phyloP scores from a whole-genome alignment of 2,329 filamentous ascomycete species.

The Penicillium sp. region DNA sequence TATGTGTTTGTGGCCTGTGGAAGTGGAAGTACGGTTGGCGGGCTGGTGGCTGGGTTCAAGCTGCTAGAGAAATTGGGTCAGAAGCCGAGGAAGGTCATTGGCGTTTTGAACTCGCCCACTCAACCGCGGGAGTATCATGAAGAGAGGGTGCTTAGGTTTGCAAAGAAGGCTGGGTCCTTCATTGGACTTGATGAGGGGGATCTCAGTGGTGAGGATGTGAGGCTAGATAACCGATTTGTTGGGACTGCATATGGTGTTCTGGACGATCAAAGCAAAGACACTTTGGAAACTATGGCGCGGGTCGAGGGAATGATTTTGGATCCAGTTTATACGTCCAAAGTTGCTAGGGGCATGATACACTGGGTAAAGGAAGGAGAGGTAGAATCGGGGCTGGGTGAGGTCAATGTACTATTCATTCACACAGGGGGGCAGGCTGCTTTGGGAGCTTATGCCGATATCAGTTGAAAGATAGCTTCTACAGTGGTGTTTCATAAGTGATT shows the following conservation, averaged over 20 bases:
- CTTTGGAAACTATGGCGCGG: constrained; percentile 28
- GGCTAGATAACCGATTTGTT: constrained; percentile 35
- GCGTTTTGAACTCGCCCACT: constrained; percentile 37
- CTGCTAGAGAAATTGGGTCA: constrained; percentile 28
- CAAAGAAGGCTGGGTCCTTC: constrained; percentile 25
- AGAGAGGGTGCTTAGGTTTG: constrained; percentile 32
- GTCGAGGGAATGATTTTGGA: constrained; percentile 34
- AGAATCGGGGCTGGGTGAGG: constrained; percentile 17
- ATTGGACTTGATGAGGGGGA: constrained; percentile 33
- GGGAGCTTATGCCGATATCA: constrained; percentile 30
- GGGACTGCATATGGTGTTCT: constrained; percentile 36
- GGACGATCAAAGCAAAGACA: constrained; percentile 26
- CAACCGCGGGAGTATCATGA: constrained; percentile 32
- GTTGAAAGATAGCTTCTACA: background rate
- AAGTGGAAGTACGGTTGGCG: constrained; percentile 39
- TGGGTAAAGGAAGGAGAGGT: constrained; percentile 26
- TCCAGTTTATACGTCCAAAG: constrained; percentile 41
- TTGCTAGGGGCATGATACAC: constrained; percentile 30
- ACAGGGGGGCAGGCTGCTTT: constrained; percentile 39
- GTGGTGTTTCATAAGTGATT: no score
- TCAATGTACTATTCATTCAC: constrained; percentile 41
- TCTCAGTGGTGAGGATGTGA: constrained; percentile 32
- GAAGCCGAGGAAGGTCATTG: constrained; percentile 28
- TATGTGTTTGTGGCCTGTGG: constrained; percentile 40
- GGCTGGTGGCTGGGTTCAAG: constrained; percentile 38